A percentile compares a stretch with the other conserved stretches of the same genome.
phyloP scores from a whole-genome alignment of 106 monocot genomes.

The Dioscorea alata region DNA sequence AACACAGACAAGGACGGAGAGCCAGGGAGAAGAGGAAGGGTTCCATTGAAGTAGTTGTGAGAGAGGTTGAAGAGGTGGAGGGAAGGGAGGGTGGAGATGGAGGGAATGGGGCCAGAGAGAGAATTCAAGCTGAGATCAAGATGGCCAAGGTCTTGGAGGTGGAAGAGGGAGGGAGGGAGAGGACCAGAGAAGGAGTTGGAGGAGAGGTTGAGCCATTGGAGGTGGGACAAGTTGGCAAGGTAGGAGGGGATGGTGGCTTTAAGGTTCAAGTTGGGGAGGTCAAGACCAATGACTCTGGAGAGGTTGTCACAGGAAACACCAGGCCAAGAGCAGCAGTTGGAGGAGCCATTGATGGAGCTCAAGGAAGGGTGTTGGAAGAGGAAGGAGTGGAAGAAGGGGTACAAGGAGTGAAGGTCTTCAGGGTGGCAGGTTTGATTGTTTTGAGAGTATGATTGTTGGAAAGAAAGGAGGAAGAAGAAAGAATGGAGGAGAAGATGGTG shows the following conservation, averaged over 20 bases:
- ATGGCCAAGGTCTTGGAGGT: conserved; percentile 4
- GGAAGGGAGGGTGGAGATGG: conserved; percentile 11
- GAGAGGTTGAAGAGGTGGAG: conserved; percentile 29
- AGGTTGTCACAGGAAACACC: conserved; percentile 19
- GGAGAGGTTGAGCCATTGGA: conserved; percentile 16
- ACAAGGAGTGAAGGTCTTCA: background rate
- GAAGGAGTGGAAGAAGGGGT: background rate
- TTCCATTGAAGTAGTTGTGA: conserved; percentile 22
- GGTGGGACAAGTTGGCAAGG: background rate
- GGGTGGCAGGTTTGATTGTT: too few relatives aligned
- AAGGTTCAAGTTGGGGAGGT: conserved; percentile 16
- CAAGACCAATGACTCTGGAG: conserved; percentile 16
- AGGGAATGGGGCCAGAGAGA: conserved; percentile 17
- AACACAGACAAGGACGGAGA: conserved; percentile 7
- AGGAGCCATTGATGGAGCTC: background rate
- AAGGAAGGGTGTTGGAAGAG: background rate
- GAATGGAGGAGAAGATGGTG: background rate
- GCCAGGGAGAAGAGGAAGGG: conserved; percentile 15
- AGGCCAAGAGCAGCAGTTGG: conserved; percentile 11
- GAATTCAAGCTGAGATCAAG: conserved; percentile 35
- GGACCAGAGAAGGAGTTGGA: conserved; percentile 20
- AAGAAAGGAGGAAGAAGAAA: background rate
- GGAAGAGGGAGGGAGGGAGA: conserved; percentile 15
- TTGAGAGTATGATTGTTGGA: background rate
- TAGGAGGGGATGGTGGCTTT: conserved; percentile 4